These are phyloP conservation scores for Penicillium sp. DNA, from an alignment of 2,329 filamentous ascomycete genomes.

Conservation along the genomic window DNA sequence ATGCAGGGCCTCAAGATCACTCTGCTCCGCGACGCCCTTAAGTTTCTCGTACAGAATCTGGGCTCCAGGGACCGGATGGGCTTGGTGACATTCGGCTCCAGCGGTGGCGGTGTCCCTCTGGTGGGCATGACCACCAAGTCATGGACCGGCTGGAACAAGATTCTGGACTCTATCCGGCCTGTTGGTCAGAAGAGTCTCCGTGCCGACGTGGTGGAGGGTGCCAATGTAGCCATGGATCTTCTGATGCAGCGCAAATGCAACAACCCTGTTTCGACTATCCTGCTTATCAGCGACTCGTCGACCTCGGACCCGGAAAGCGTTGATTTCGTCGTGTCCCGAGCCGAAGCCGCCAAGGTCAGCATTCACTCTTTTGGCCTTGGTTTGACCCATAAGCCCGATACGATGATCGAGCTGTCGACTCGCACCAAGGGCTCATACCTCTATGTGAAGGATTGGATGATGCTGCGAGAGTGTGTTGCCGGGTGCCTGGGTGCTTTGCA, in stretches of 20 bases:
- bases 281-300: conserved; percentile 96
- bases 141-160: conserved; percentile 88
- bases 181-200: conserved; percentile 96
- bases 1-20: conserved; percentile 99
- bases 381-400: conserved; percentile 96
- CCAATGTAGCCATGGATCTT: conserved; percentile 97
- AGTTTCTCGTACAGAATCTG: conserved; percentile 86
- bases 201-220: conserved; percentile 94
- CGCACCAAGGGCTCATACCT: conserved; percentile 96
- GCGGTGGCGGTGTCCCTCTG: conserved; percentile 86
- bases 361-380: conserved; percentile 97
- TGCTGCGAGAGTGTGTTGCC: conserved; percentile 93
- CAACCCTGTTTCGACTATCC: conserved; percentile 92
- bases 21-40: conserved; percentile 84
- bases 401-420: conserved; percentile 96
- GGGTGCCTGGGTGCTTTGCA: conserved; percentile 92
- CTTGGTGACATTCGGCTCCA: conserved; percentile 93
- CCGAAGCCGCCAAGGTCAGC: conserved; percentile 94
- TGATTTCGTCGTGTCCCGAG: conserved; percentile 94
- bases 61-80: conserved; percentile 97
- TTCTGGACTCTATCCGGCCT: conserved; percentile 84
- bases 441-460: conserved; percentile 99
- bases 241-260: conserved; percentile 97
- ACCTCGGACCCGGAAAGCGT: conserved; percentile 93
- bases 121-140: conserved; percentile 98